phyloP scores from a whole-genome alignment of 2,329 filamentous ascomycete species.

The Diplodia seriata region DNA sequence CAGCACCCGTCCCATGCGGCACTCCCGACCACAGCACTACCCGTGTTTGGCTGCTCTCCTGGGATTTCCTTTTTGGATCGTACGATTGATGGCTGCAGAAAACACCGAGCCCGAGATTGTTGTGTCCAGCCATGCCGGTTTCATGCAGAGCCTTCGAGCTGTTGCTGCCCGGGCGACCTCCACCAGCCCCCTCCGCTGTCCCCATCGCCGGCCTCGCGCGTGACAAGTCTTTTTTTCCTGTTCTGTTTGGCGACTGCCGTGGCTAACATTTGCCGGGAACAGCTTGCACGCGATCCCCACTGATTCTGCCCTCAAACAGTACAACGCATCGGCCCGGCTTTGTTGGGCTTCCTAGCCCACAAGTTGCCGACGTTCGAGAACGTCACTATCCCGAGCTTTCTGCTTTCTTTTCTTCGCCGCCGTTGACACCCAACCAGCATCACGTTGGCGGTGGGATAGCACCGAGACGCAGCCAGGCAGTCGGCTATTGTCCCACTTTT shows the following conservation, averaged over 20 bases:
- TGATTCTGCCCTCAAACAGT: conserved; percentile 2
- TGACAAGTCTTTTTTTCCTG: conserved; percentile 7
- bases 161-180: conserved; percentile 15
- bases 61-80: conserved; percentile 21
- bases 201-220: neutral
- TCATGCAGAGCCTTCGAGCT: conserved; percentile 14
- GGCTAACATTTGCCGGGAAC: conserved; percentile 7
- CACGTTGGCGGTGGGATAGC: neutral
- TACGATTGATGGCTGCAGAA: conserved; percentile 22
- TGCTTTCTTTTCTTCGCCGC: neutral
- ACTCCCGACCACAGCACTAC: conserved; percentile 5
- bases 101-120: conserved; percentile 7
- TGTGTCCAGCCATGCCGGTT: conserved; percentile 11
- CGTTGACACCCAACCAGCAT: conserved; percentile 11
- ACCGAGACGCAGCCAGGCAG: neutral
- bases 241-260: neutral
- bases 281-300: conserved; percentile 3
- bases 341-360: neutral
- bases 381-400: neutral
- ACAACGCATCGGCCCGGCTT: conserved; percentile 24
- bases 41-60: conserved; percentile 19
- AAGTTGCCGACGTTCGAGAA: conserved; percentile 5
- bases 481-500: neutral
- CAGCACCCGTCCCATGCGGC: neutral
- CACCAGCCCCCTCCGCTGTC: conserved; percentile 9